Conservation (phyloP, 2,329 filamentous ascomycete species). For the Aspergillus piperis region DNA sequence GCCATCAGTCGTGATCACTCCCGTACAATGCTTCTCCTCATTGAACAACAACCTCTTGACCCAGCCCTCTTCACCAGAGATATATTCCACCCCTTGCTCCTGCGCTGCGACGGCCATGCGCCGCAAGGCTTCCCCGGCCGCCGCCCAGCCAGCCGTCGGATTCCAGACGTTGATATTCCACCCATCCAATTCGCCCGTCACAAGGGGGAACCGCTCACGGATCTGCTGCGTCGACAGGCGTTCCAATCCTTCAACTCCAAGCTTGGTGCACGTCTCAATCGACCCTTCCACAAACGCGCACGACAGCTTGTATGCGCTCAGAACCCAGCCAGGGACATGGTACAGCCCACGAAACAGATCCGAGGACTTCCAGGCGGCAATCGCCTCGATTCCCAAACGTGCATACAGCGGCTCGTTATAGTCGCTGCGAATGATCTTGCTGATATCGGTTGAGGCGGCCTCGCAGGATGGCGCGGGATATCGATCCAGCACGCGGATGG, state of each 20-base stretch:
- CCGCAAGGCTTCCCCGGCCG: not conserved
- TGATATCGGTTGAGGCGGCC: slow-evolving; percentile 4
- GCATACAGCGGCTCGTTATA: slow-evolving; percentile 5
- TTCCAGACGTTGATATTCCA: not conserved
- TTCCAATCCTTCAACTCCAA: not conserved
- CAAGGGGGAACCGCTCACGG: not conserved
- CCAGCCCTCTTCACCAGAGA: not conserved
- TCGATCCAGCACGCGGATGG: not conserved
- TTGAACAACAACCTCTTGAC: not conserved
- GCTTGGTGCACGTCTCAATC: not conserved
- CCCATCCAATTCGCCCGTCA: not conserved
- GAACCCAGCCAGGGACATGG: slow-evolving; percentile 1
- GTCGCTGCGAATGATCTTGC: slow-evolving; percentile 8
- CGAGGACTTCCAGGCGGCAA: not conserved
- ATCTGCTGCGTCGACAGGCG: not conserved
- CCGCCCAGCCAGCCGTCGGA: not conserved
- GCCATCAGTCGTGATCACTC: not conserved
- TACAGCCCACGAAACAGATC: not conserved
- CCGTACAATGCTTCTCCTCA: not conserved
- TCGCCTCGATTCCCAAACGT: not conserved
- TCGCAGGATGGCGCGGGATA: slow-evolving; percentile 1
- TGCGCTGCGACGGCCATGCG: not conserved
- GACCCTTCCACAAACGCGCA: not conserved
- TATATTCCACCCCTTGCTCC: slow-evolving; percentile 1
- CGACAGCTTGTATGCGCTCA: not conserved